Conservation (phyloP, 176 grass and related monocot genomes). For the Triticum monococcum region DNA sequence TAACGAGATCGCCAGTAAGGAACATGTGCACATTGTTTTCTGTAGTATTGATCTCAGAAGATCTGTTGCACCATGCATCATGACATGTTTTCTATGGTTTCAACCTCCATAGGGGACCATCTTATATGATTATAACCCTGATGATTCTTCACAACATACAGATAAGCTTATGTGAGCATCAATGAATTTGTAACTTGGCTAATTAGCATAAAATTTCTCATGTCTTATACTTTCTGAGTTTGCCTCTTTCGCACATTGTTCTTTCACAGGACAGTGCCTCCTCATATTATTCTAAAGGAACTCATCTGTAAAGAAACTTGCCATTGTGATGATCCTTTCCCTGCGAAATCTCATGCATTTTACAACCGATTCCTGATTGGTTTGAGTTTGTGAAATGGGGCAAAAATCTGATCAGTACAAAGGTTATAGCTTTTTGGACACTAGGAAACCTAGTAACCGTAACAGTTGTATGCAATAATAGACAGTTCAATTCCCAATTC, state of each 20-base stretch:
- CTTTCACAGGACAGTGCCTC: neutral
- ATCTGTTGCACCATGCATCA: constrained; percentile 7
- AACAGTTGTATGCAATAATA: neutral
- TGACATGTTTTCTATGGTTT: constrained; percentile 10
- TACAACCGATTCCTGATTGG: neutral
- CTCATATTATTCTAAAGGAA: constrained; percentile 1
- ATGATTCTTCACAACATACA: neutral
- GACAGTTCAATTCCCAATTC: neutral
- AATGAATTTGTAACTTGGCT: constrained; percentile 15
- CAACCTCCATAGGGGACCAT: neutral
- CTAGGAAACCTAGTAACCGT: constrained; percentile 12
- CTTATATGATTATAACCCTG: neutral
- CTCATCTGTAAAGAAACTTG: constrained; percentile 7
- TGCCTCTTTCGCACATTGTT: neutral
- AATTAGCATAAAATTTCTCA: neutral
- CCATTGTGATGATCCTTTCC: neutral
- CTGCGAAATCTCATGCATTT: neutral
- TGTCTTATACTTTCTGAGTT: neutral
- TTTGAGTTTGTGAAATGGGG: constrained; percentile 22
- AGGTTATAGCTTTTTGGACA: neutral
- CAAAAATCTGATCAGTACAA: neutral
- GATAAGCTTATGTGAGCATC: neutral
- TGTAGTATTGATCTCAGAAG: neutral
- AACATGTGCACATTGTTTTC: constrained; percentile 10
- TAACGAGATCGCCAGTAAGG: neutral